Evolutionary conservation across 208 protist species (phyloP).

Genomic region (Wallacemonas sp.): DNA sequence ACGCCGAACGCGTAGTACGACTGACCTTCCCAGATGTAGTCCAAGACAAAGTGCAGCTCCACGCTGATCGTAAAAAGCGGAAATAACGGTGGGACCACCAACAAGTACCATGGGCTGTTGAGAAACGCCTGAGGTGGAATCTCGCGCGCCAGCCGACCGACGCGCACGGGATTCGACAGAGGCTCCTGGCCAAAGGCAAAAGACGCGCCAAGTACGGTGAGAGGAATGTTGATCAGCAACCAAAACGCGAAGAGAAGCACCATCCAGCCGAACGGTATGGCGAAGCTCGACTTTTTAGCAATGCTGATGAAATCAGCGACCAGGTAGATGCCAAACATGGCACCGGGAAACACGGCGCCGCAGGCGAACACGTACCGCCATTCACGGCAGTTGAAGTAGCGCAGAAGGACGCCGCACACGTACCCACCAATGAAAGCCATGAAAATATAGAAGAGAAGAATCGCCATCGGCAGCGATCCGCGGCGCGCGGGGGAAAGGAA

Average conservation of each 20-base stretch:
- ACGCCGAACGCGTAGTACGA: conserved; percentile 99
- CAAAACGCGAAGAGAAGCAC: conserved; percentile 75
- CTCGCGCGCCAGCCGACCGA: conserved; percentile 96
- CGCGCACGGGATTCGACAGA: conserved; percentile 82
- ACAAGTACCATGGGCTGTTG: conserved; percentile 54
- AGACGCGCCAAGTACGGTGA: conserved; percentile 95
- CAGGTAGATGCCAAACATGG: conserved; percentile 56
- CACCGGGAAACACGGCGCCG: conserved; percentile 60
- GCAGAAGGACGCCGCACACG: conserved; percentile 88
- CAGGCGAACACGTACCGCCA: conserved; percentile 93
- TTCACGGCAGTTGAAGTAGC: conserved; percentile 83
- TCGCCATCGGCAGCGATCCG: conserved; percentile 87
- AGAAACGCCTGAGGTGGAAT: conserved; percentile 90
- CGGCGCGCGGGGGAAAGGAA: conserved; percentile 95
- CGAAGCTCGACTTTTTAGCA: conserved; percentile 49
- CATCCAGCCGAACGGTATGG: conserved; percentile 61
- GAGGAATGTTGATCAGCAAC: conserved; percentile 93
- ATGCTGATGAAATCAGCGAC: conserved; percentile 67
- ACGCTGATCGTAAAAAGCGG: conserved; percentile 98
- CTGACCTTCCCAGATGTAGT: conserved; percentile 91
- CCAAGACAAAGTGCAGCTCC: conserved; percentile 98
- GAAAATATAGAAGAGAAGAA: conserved; percentile 78
- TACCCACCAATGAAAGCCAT: conserved; percentile 92
- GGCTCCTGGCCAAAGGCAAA: conserved; percentile 91
- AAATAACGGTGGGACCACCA: conserved; percentile 76